Conservation (phyloP, 371 early-diverging fungal genomes). For the Mortierella sp. region DNA sequence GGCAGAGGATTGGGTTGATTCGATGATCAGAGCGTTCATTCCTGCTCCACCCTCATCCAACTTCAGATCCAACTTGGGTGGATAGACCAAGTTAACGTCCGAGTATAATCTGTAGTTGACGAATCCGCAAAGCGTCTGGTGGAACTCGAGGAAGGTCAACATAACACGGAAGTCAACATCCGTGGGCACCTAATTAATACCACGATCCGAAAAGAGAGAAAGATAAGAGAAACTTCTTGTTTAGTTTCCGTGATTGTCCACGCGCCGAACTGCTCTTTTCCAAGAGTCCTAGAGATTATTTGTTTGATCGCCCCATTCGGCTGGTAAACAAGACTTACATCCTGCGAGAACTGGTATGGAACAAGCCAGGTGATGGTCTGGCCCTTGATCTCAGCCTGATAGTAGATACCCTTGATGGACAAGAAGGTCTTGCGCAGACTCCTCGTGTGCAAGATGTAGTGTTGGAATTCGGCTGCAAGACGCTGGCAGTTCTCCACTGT, state of each 20-base stretch:
- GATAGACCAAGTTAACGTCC: slow-evolving; percentile 88
- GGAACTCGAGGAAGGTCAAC: slow-evolving; percentile 96
- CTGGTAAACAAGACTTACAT: no score
- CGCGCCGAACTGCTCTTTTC: no score
- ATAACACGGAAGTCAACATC: slow-evolving; percentile 98
- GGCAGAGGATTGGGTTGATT: slow-evolving; percentile 60
- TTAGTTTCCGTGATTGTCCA: no score
- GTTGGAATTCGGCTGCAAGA: slow-evolving; percentile 90
- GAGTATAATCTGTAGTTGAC: slow-evolving; percentile 94
- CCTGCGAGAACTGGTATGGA: slow-evolving; percentile 93
- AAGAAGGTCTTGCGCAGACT: slow-evolving; percentile 90
- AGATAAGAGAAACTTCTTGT: no score
- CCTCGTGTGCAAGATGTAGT: slow-evolving; percentile 85
- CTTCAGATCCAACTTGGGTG: slow-evolving; percentile 81
- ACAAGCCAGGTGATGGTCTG: slow-evolving; percentile 95
- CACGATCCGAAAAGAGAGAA: neutral
- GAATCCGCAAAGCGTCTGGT: slow-evolving; percentile 93
- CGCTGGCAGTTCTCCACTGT: slow-evolving; percentile 83
- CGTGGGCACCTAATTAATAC: slow-evolving; percentile 73
- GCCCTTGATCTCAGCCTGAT: slow-evolving; percentile 96
- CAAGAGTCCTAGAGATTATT: no score
- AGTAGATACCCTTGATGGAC: slow-evolving; percentile 98
- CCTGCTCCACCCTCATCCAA: slow-evolving; percentile 78
- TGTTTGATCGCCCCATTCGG: no score
- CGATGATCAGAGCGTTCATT: slow-evolving; percentile 77